Base-by-base conservation (phyloP, 116 monocot genomes). In the Papilionanthe hybrid region DNA sequence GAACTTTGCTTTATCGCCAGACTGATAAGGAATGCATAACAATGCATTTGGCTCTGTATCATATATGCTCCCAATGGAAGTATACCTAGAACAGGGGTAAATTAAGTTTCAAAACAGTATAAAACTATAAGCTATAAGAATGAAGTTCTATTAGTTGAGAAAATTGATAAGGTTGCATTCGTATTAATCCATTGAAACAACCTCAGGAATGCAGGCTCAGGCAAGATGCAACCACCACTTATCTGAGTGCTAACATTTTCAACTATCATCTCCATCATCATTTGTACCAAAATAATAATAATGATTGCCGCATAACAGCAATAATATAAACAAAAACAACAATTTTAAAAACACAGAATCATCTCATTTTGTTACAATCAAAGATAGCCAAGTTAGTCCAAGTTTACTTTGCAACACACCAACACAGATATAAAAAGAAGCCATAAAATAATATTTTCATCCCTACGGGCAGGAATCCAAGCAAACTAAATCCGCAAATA, bases 1-100 rank as follows among this genome's bases (percentile, higher is more conserved):
- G 83, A 92, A 99, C 50, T 79, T 84, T 79, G 86, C 90, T 78
- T 83, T 81, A 17, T 72, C 79, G 47, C 55, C 77, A 23, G 83
- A 79, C 56, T 84, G 83, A 87, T 94, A 87, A 74, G 75, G 58
- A 77, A 90, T 74, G 53, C 82, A 77, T 72, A 99, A 82, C 77
- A 90, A 88, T 79, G 91, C 79, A 88, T 99, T 99, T 86, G 99
- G 99, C 80, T 90, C 87, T 6, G 99, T 99, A 81, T 99, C 99
- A 89, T 99, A 81, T 86, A 99, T 95, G 90, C 99, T 99, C 83
- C 99, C 99, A 84, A 99, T 91, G 56, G 99, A 99, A 82, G 99
- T 99, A 80, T 95, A 97, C 78, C 97, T 97, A 81, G 75, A 63
- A 69, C 83, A 58, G 63, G 22, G 44, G 44, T 71, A 20, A 75